Evolutionary conservation across 2,329 filamentous ascomycete species (phyloP).

Genomic region (Fusarium torreyae): DNA sequence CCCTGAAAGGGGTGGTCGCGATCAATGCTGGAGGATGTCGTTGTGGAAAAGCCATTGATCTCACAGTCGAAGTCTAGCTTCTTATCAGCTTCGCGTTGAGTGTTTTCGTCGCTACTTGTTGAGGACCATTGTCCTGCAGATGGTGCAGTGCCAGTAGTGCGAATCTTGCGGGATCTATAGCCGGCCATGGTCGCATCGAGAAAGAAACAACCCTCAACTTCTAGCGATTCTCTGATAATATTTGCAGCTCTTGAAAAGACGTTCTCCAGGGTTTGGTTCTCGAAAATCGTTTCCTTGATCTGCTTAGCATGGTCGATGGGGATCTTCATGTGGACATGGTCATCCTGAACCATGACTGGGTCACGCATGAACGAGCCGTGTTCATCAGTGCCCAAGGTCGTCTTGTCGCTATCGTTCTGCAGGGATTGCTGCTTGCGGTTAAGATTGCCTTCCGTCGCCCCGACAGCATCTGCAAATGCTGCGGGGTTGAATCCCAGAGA

Average conservation of each 20-base stretch:
- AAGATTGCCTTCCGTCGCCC: not conserved
- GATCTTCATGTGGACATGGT: too few relatives aligned
- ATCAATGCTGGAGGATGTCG: not conserved
- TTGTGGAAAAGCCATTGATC: not conserved
- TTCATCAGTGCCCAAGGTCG: too few relatives aligned
- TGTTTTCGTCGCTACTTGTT: not conserved
- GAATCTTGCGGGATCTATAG: not conserved
- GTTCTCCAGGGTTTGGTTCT: not conserved
- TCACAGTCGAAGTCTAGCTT: not conserved
- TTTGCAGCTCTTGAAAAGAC: conserved; percentile 6
- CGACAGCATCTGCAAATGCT: not conserved
- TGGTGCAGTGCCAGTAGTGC: not conserved
- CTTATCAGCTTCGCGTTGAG: not conserved
- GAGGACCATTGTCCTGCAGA: not conserved
- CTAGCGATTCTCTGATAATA: not conserved
- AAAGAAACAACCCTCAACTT: conserved; percentile 5
- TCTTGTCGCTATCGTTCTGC: not conserved
- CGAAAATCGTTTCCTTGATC: not conserved
- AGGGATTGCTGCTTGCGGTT: not conserved
- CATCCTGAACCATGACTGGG: too few relatives aligned
- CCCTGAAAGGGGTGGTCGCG: too few relatives aligned
- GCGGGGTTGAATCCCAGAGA: not conserved
- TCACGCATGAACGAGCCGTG: too few relatives aligned
- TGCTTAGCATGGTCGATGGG: not conserved
- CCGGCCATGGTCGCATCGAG: not conserved